Percentiles rank a stretch among this genome's conserved stretches.
phyloP scores from a whole-genome alignment of 2,329 filamentous ascomycete species.

The Raffaelea deltoideospora region DNA sequence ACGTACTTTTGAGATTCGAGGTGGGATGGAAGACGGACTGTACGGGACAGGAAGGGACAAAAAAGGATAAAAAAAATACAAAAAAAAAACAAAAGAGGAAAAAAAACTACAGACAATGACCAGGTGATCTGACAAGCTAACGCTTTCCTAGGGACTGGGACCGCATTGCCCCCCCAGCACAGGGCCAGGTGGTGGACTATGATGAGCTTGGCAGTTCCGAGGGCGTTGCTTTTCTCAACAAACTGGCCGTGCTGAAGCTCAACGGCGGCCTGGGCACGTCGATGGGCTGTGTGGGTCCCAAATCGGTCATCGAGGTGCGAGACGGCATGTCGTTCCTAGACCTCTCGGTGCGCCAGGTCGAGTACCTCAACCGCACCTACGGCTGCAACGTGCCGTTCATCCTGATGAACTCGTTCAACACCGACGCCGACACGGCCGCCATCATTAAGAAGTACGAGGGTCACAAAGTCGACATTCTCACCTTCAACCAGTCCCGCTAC shows the following conservation, averaged over 20 bases:
- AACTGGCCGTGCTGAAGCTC: constrained; percentile 96
- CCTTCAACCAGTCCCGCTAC: constrained; percentile 99
- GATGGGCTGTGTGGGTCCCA: constrained; percentile 98
- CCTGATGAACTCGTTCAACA: constrained; percentile 99
- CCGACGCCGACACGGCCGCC: constrained; percentile 89
- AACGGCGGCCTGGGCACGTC: constrained; percentile 98
- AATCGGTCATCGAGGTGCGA: constrained; percentile 98
- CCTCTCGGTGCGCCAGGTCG: constrained; percentile 94
- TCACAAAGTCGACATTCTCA: constrained; percentile 98
- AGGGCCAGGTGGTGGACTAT: constrained; percentile 91
- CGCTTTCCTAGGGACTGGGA: constrained; percentile 97
- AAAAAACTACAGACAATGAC: too few relatives aligned
- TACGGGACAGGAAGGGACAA: too few relatives aligned
- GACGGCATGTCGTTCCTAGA: constrained; percentile 99
- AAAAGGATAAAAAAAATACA: too few relatives aligned
- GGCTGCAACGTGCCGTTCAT: constrained; percentile 94
- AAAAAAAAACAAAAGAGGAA: too few relatives aligned
- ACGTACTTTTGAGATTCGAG: too few relatives aligned
- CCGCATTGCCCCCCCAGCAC: constrained; percentile 84
- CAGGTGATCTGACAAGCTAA: too few relatives aligned
- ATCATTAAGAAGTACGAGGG: constrained; percentile 99
- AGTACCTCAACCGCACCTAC: constrained; percentile 98
- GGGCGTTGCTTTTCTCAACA: constrained; percentile 87
- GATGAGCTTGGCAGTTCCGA: constrained; percentile 77
- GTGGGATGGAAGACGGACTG: too few relatives aligned